Conservation (phyloP, 306 rosid genomes). For the Calophaca sinica region DNA sequence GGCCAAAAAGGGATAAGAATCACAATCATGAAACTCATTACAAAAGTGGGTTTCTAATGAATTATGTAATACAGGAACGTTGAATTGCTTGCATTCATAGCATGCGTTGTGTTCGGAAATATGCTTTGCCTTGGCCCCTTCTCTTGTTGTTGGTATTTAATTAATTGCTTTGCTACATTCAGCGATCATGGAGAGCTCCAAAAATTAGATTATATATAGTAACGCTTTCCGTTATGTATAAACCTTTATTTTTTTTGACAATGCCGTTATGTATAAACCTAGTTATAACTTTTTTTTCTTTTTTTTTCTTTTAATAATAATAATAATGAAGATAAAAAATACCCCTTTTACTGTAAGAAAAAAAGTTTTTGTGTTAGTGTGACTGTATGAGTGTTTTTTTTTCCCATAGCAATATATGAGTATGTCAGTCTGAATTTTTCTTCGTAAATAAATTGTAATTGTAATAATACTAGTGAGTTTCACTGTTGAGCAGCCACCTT, state of each 20-base stretch:
- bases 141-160: constrained; percentile 10
- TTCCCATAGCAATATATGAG: too few species aligned
- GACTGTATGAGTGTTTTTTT: too few species aligned
- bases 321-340: neutral
- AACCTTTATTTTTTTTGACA: too few species aligned
- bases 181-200: neutral
- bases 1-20: constrained; percentile 33
- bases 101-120: constrained; percentile 29
- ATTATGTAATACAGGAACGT: constrained; percentile 1
- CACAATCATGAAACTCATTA: constrained; percentile 41
- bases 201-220: too few species aligned
- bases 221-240: too few species aligned
- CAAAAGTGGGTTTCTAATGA: constrained; percentile 30
- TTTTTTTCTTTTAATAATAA: constrained; percentile 11
- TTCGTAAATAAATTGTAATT: too few species aligned
- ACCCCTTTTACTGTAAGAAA: constrained; percentile 17
- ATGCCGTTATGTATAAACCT: too few species aligned
- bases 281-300: neutral
- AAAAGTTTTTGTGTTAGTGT: neutral
- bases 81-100: constrained; percentile 37
- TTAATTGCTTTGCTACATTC: constrained; percentile 22
- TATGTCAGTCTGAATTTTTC: too few species aligned
- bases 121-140: constrained; percentile 25
- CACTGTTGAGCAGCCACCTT: too few species aligned
- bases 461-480: too few species aligned